Percentiles rank a stretch among this genome's conserved stretches.
Evolutionary conservation across 2,329 filamentous ascomycete species (phyloP).

Genomic region (Plectosphaerella cucumerina): DNA sequence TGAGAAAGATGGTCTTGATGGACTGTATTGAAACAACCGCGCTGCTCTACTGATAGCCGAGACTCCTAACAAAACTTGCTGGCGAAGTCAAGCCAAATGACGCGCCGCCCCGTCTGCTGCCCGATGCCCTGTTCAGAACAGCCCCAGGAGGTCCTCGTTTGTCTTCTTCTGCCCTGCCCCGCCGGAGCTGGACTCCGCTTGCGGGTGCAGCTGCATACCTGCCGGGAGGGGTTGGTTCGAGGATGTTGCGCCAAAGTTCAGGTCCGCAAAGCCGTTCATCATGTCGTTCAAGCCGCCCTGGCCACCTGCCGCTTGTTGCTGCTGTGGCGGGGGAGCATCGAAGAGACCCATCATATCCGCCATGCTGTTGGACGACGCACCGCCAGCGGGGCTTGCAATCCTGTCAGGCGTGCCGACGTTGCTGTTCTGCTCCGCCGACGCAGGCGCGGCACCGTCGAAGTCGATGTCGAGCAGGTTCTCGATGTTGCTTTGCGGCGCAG

Average conservation of each 20-base stretch:
- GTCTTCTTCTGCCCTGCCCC: slow-evolving; percentile 46
- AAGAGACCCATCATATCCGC: slow-evolving; percentile 68
- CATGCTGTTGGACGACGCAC: slow-evolving; percentile 42
- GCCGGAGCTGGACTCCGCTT: slow-evolving; percentile 19
- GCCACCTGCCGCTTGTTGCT: slow-evolving; percentile 28
- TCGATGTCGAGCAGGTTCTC: slow-evolving; percentile 96
- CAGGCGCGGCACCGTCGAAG: slow-evolving; percentile 88
- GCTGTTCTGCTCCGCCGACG: slow-evolving; percentile 64
- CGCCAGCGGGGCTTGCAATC: slow-evolving; percentile 56
- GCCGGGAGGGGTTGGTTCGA: slow-evolving; percentile 60
- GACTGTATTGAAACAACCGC: slow-evolving; percentile 1
- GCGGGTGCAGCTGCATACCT: slow-evolving; percentile 49
- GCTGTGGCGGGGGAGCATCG: slow-evolving; percentile 56
- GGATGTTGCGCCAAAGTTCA: slow-evolving; percentile 60
- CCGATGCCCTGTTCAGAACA: slow-evolving; percentile 25
- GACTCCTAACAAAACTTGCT: slow-evolving; percentile 6
- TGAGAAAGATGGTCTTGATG: not conserved
- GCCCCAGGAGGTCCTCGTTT: slow-evolving; percentile 55
- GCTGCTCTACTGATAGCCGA: slow-evolving; percentile 10
- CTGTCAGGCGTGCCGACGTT: slow-evolving; percentile 62
- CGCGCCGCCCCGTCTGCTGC: not conserved
- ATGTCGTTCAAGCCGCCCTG: slow-evolving; percentile 75
- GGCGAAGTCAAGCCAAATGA: not conserved
- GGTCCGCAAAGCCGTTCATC: slow-evolving; percentile 80
- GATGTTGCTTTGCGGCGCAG: slow-evolving; percentile 66